Evolutionary conservation across 805 yeast species (phyloP).

Genomic region (Suhomyces kilbournensis): DNA sequence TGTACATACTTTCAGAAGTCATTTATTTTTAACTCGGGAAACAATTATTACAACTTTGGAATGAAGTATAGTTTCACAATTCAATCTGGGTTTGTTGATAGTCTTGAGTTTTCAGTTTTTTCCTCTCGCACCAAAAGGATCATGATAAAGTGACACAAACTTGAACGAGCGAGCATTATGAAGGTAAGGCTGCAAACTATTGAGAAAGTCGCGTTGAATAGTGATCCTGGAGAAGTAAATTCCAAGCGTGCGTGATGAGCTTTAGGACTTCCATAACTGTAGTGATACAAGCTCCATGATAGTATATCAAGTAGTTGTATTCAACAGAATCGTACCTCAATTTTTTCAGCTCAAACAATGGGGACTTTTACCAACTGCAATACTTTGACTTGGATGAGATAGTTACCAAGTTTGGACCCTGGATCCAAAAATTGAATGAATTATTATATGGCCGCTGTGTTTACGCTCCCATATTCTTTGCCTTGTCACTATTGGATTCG

Average conservation of each 20-base stretch:
- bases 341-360: neutral
- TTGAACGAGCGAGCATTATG: neutral
- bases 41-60: neutral
- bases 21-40: neutral
- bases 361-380: constrained; percentile 5
- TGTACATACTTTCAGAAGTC: constrained; percentile 4
- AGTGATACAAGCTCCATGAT: neutral
- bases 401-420: constrained; percentile 8
- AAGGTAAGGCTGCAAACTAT: neutral
- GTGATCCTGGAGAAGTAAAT: neutral
- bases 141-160: constrained; percentile 1
- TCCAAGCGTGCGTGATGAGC: neutral
- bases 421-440: constrained; percentile 7
- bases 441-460: constrained; percentile 3
- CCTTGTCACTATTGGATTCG: constrained; percentile 2
- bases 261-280: neutral
- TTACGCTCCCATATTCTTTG: constrained; percentile 4
- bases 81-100: neutral
- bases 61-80: neutral
- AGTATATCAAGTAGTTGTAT: neutral
- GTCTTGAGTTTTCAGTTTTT: neutral
- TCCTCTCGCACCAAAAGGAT: neutral
- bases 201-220: neutral
- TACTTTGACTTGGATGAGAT: constrained; percentile 4
- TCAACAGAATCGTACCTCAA: constrained; percentile 1